Evolutionary conservation across 1,284 basidiomycete genomes (phyloP), one percentile per base, ranked within the genome.

Genomic region (Fomitopsis schrenkii): DNA sequence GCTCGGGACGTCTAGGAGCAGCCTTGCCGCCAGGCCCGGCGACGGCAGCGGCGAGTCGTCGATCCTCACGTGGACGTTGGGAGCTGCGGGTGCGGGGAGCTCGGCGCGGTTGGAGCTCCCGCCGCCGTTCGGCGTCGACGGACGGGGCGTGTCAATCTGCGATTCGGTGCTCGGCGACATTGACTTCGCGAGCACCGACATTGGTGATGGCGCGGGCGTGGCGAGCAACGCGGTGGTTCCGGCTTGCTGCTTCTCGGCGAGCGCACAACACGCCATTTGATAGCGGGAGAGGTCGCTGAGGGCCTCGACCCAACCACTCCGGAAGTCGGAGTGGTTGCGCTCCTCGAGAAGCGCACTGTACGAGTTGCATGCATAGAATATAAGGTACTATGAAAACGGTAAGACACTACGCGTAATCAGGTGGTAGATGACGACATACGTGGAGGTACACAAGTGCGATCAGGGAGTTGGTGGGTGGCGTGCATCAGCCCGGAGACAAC

Each of bases 261-360:
- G 83, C 36, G 84, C 84, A 38, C 86, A 92, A n/a, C 97, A 92
- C 3, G 91, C 90, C 93, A 98, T 97, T 55, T 93, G 85, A 73
- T 97, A 98, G 35, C 96, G 83, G 0, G 97, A 95, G 36, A 99
- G 83, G 75, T 98, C 96, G 30, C 97, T 97, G 14, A 99, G 86
- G 6, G 95, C 94, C 74, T 99, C 96, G 58, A 98, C 87, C 95
- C 97, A 99, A 1, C 88, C 88, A 1, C 85, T 80, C 61, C 89
- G 87, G 78, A 96, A 96, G 9, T 77, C 75, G 12, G 74, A 75
- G 58, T 98, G 83, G 2, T 79, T 83, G 19, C 86, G 86, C 70
- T 96, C 91, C 71, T 98, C 97, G 59, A 95, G 81, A 7, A 99
- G 83, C 50, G 90, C 87, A 0, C 94, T 91, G 77, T 98, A 98